A percentile compares a stretch with the other conserved stretches of the same genome.
phyloP scores from a whole-genome alignment of 1,284 basidiomycete species.

The Cutaneotrichosporon mucoides region DNA sequence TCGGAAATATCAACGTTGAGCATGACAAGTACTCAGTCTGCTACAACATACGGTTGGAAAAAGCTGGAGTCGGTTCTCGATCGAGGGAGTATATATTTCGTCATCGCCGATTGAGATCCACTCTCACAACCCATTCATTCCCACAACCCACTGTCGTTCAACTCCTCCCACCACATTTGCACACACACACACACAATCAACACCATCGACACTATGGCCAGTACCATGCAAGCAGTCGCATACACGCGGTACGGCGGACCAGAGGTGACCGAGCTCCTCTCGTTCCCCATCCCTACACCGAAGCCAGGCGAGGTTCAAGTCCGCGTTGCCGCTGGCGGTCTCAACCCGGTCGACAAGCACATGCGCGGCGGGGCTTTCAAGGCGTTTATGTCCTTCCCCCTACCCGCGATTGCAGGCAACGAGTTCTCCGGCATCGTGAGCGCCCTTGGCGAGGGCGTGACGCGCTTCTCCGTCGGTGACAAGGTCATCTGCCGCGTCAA shows the following conservation, averaged over 20 bases:
- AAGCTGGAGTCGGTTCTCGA: no score
- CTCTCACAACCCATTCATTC: no score
- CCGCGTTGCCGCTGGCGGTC: conserved; percentile 8
- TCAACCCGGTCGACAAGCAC: conserved; percentile 41
- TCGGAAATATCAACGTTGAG: no score
- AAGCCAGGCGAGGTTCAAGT: conserved; percentile 14
- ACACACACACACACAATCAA: no score
- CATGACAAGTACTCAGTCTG: no score
- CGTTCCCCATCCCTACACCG: conserved; percentile 10
- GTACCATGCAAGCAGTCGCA: conserved; percentile 20
- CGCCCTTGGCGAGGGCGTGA: conserved; percentile 30
- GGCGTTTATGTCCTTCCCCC: conserved; percentile 20
- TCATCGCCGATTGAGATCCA: no score
- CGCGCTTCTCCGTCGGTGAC: conserved; percentile 47
- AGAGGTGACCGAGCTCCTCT: conserved; percentile 11
- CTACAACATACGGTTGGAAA: no score
- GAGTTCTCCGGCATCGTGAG: conserved; percentile 52
- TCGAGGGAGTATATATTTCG: no score
- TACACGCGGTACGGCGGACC: conserved; percentile 23
- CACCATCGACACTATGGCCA: neutral
- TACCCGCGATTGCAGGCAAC: conserved; percentile 14
- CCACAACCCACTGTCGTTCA: no score
- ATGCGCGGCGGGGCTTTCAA: conserved; percentile 16
- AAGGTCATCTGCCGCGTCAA: conserved; percentile 52
- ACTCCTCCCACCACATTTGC: no score